phyloP scores from a whole-genome alignment of 176 grass and related monocot species.

The Aegilops umbellulata region DNA sequence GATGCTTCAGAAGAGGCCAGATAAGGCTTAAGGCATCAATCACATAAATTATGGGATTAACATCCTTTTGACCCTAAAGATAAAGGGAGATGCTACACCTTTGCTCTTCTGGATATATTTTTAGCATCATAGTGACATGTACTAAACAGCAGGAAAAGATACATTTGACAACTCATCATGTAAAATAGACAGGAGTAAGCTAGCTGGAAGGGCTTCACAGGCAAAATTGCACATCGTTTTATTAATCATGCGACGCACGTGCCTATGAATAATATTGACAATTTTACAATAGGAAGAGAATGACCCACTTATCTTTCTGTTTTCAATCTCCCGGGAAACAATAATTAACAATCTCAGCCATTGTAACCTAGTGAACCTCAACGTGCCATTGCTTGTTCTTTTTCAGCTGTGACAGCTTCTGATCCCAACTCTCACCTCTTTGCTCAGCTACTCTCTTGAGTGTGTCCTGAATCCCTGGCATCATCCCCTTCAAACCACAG shows the following conservation, averaged over 20 bases:
- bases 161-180: background rate
- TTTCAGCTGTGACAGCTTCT: conserved; percentile 77
- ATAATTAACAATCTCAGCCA: background rate
- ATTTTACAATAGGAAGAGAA: background rate
- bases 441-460: conserved; percentile 85
- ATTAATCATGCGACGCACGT: conserved; percentile 12
- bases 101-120: background rate
- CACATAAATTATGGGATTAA: conserved; percentile 19
- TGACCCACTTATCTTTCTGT: background rate
- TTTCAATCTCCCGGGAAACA: background rate
- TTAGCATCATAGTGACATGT: background rate
- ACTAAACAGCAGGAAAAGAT: background rate
- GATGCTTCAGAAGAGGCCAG: background rate
- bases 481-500: conserved; percentile 95
- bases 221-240: conserved; percentile 20
- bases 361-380: conserved; percentile 63
- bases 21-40: conserved; percentile 21
- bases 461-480: conserved; percentile 91
- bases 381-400: conserved; percentile 99
- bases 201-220: background rate
- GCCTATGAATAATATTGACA: conserved; percentile 22
- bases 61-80: background rate
- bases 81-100: background rate
- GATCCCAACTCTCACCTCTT: conserved; percentile 88
- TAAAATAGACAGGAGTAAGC: background rate